A percentile compares a stretch with the other conserved stretches of the same genome.
Conservation (phyloP, 129 eudicot species). For the Centrapalus pauciflorus region DNA sequence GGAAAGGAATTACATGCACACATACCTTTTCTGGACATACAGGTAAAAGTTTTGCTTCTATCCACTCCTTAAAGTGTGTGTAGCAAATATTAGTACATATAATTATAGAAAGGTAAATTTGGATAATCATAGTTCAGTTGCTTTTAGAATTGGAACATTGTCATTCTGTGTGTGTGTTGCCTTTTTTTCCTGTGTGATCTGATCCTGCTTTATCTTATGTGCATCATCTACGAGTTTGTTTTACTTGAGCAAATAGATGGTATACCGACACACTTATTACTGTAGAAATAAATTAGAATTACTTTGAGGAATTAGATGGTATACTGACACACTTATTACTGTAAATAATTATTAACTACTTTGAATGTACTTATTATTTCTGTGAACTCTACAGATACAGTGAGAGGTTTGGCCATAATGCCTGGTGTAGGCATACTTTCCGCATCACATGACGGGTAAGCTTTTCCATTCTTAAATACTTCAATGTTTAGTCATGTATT, state of each 20-base stretch:
- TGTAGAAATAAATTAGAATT: neutral
- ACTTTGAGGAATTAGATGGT: neutral
- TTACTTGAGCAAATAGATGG: neutral
- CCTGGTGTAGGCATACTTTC: slow-evolving; percentile 84
- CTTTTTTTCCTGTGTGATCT: slow-evolving; percentile 12
- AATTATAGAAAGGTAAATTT: neutral
- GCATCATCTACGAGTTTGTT: slow-evolving; percentile 3
- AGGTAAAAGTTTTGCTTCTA: slow-evolving; percentile 38
- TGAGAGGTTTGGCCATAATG: slow-evolving; percentile 90
- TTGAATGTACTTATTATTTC: slow-evolving; percentile 1
- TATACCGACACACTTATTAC: neutral
- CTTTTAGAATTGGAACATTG: neutral
- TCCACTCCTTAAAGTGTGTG: neutral
- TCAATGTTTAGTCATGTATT: slow-evolving; percentile 1
- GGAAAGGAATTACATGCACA: slow-evolving; percentile 78
- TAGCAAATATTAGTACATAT: neutral
- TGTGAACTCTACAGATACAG: slow-evolving; percentile 67
- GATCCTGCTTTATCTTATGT: neutral
- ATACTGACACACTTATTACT: slow-evolving; percentile 3
- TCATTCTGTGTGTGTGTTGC: neutral
- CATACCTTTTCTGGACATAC: slow-evolving; percentile 84
- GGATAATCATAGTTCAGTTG: neutral
- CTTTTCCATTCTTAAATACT: slow-evolving; percentile 7
- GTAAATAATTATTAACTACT: neutral
- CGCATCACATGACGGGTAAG: slow-evolving; percentile 99